Base-by-base conservation (phyloP, 2,329 filamentous ascomycete genomes). In the Camptophora hylomeconis region DNA sequence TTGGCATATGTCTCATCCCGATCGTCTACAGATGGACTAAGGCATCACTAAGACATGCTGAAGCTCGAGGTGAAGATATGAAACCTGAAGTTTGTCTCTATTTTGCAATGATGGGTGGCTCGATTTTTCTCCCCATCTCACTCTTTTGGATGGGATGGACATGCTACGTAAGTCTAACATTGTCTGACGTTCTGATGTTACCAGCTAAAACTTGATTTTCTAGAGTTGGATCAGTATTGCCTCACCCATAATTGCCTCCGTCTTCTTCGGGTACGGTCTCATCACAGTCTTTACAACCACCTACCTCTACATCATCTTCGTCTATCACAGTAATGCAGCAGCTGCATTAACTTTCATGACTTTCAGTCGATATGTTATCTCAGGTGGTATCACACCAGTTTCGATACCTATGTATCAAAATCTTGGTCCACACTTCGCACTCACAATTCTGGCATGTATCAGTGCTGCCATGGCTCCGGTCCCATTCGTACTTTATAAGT, bases 141-240 rank as follows among this genome's bases (percentile, higher is more conserved):
- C 51, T 72, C 3, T 69, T 73, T 45, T 72, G 67, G 67, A 65
- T 73, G 48, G 68, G 58, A 0, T 72, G 68, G 68, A 68, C 62
- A 0, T 52, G 56, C 19, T 52, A 57, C 30, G n/a, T n/a, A n/a
- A n/a, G n/a, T n/a, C n/a, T n/a, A n/a, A n/a, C n/a, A n/a, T n/a
- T n/a, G n/a, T n/a, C n/a, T n/a, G n/a, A n/a, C n/a, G n/a, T n/a
- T n/a, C n/a, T n/a, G n/a, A n/a, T n/a, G n/a, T n/a, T n/a, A n/a
- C n/a, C n/a, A n/a, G n/a, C n/a, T n/a, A n/a, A n/a, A n/a, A n/a
- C n/a, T n/a, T n/a, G n/a, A n/a, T n/a, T n/a, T n/a, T n/a, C n/a
- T n/a, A n/a, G n/a, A n/a, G n/a, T n/a, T n/a, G n/a, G n/a, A n/a
- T n/a, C n/a, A n/a, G n/a, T n/a, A n/a, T n/a, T n/a, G n/a, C n/a